Base-by-base conservation (phyloP, 2,329 filamentous ascomycete species). In the Curvularia sp. region DNA sequence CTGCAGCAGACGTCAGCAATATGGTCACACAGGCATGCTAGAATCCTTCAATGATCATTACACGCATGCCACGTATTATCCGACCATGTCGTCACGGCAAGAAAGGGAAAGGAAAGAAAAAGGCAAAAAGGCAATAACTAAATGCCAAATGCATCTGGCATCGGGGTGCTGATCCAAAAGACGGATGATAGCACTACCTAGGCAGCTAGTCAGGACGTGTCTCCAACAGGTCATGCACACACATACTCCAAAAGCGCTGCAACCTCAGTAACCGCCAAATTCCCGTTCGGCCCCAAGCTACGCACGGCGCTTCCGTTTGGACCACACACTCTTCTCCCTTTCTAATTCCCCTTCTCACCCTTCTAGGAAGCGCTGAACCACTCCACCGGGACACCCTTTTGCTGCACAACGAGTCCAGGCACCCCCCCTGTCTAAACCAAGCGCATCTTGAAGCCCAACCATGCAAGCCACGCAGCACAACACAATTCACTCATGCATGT, bases 391-490 rank as follows among this genome's bases (percentile, higher is more conserved):
- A 12, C 36, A 15, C 5, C 27, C 21, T 34, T 19, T 15, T 42
- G 39, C 19, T 32, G 49, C 45, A 50, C 54, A 13, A 38, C 13
- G 10, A 38, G 21, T 13, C 18, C 42, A 28, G 51, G 41, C 41
- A 53, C 45, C 8, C 53, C 27, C 49, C 55, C 39, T 48, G 49
- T 46, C 10, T 15, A 27, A 18, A 28, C 15, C 13, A 38, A 21
- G 53, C 49, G 27, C 39, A 50, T 19, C 18, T 48, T 25, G 51
- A 39, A 53, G 55, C 55, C 55, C 49, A 57, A 57, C 55, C 55
- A 57, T 57, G 55, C 49, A 57, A 47, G 55, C 55, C 55, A 57
- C 38, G 55, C 55, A 52, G 55, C 51, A 48, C 43, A 57, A 57
- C 49, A 53, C 49, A 46, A 46, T n/a, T 39, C 45, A 38, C 27